A percentile compares a stretch with the other conserved stretches of the same genome.
Evolutionary conservation across 73 alveolate genomes (phyloP).

Genomic region (Stentor roeselii): DNA sequence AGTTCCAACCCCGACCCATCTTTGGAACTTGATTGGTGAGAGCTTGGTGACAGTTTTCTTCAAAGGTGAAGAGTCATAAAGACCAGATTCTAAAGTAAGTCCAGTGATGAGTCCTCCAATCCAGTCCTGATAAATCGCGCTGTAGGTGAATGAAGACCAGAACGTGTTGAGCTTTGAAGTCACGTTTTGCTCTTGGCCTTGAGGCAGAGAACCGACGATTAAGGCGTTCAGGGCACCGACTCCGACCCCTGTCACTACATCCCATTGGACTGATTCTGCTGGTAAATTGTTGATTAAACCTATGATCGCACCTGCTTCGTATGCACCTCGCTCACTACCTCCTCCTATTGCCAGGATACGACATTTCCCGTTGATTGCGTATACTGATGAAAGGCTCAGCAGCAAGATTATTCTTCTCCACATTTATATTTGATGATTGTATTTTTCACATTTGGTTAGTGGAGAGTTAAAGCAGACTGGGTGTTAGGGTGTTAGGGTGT

Average conservation of each 20-base stretch:
- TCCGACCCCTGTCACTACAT: slow-evolving; percentile 39
- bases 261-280: slow-evolving; percentile 30
- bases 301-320: slow-evolving; percentile 38
- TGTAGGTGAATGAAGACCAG: slow-evolving; percentile 34
- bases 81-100: slow-evolving; percentile 41
- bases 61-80: slow-evolving; percentile 46
- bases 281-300: slow-evolving; percentile 22
- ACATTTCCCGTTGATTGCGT: slow-evolving; percentile 27
- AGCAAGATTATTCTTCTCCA: too few species aligned
- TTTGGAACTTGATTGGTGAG: neutral
- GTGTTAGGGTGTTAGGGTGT: too few species aligned
- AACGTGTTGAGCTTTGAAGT: slow-evolving; percentile 18
- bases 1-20: slow-evolving; percentile 5
- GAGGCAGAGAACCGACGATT: slow-evolving; percentile 3
- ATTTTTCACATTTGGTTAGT: too few species aligned
- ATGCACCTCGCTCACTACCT: slow-evolving; percentile 32
- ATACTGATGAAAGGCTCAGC: too few species aligned
- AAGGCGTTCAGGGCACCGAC: slow-evolving; percentile 48
- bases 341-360: slow-evolving; percentile 27
- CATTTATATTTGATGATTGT: too few species aligned
- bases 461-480: too few species aligned
- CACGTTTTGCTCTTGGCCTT: slow-evolving; percentile 25
- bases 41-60: slow-evolving; percentile 20
- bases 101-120: slow-evolving; percentile 43
- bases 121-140: slow-evolving; percentile 36